Evolutionary conservation across 2,329 filamentous ascomycete species (phyloP), one percentile per base, ranked within the genome.

Genomic region (Bertia moriformis): DNA sequence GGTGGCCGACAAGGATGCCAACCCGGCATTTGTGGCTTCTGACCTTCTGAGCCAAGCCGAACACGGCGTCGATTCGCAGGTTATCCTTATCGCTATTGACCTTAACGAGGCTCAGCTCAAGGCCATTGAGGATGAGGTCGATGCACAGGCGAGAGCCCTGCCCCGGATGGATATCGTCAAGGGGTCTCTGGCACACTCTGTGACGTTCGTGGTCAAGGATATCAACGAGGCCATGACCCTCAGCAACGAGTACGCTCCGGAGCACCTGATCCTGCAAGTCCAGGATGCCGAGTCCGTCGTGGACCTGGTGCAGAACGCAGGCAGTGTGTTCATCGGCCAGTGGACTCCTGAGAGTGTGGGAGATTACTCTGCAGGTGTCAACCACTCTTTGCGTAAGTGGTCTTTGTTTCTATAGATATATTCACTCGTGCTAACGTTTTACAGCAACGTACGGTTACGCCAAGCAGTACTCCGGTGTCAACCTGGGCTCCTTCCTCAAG

Each of bases 261-360:
- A 98, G 65, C 91, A 98, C 63, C 62, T 98, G 54, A 98, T 98
- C 49, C 66, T 98, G 37, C 91, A 96, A 58, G 63, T 96, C 37
- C 69, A 79, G 46, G 69, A 93, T 46, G 82, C 91, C 4, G 76
- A 83, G 49, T 66, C 71, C 42, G 69, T 80, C 3, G 79, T 93
- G 1, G 77, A 83, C 24, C 63, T 80, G 56, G 87, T 98, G 18
- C 73, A 87, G 63, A 95, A 98, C 50, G 91, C 91, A 2, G 91
- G 91, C 14, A 94, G 86, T 55, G 88, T 98, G 4, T 98, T 98
- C 56, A 79, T 96, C 46, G 91, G 91, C 7, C 71, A 83, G 46
- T 98, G 91, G 91, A 96, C 91, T 0, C 91, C 91, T 4, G 91
- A 98, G 63, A 93, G 85, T 57, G 91, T 98, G 3, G 91, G 91